Conservation (phyloP, 202 grass and related monocot genomes). For the Schoenoplectus triqueter region DNA sequence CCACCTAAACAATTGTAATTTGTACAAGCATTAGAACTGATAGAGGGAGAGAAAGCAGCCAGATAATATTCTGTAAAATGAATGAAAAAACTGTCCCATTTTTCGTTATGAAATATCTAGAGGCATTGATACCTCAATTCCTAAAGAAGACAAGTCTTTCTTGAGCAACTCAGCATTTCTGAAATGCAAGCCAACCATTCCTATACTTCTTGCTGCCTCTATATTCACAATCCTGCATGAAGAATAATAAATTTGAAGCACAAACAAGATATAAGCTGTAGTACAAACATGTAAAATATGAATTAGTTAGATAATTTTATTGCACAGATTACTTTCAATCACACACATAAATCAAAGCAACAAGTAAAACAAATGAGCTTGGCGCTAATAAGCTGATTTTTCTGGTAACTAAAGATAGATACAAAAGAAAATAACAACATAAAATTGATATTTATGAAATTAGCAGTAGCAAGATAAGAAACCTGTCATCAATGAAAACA, state of each 20-base stretch:
- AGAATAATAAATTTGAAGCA: conserved; percentile 4
- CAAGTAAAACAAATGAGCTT: neutral
- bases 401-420: neutral
- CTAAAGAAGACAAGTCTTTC: conserved; percentile 67
- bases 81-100: neutral
- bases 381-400: neutral
- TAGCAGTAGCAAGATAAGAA: conserved; percentile 31
- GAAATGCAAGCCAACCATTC: conserved; percentile 90
- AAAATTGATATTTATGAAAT: conserved; percentile 30
- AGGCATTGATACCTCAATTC: conserved; percentile 55
- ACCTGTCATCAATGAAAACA: conserved; percentile 85
- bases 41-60: neutral
- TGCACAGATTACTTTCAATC: neutral
- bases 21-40: neutral
- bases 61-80: conserved; percentile 1
- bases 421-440: neutral
- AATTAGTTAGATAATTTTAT: neutral
- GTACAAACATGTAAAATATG: conserved; percentile 32
- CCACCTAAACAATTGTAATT: conserved; percentile 8
- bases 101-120: neutral
- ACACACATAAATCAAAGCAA: neutral
- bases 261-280: neutral
- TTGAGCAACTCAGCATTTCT: conserved; percentile 60
- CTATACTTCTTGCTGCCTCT: conserved; percentile 69
- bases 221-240: conserved; percentile 69